Conservation (phyloP, 2,329 filamentous ascomycete genomes). For the Cladophialophora carrionii region DNA sequence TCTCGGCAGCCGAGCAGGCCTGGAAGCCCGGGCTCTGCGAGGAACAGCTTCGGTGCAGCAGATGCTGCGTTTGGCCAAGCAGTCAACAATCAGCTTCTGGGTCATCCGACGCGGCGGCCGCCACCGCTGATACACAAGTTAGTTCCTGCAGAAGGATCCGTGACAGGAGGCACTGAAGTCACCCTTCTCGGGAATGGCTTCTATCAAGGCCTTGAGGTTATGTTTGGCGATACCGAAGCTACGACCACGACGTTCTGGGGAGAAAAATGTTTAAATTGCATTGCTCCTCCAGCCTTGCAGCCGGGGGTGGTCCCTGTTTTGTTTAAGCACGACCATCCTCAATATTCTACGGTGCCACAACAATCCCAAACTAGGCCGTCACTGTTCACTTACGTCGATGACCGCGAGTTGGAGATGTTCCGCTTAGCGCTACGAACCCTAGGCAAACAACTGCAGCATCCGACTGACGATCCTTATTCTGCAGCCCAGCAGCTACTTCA, state of each 20-base stretch:
- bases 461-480: conserved; percentile 55
- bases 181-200: conserved; percentile 82
- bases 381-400: conserved; percentile 70
- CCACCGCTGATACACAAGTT: conserved; percentile 76
- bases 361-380: conserved; percentile 52
- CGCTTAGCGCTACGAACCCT: conserved; percentile 51
- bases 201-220: conserved; percentile 76
- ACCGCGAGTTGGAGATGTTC: conserved; percentile 54
- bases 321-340: conserved; percentile 61
- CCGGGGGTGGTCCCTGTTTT: conserved; percentile 72
- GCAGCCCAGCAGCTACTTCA: conserved; percentile 51
- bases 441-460: conserved; percentile 52
- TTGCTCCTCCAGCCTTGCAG: conserved; percentile 70
- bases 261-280: conserved; percentile 75
- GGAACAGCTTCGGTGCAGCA: conserved; percentile 50
- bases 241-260: conserved; percentile 81
- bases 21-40: conserved; percentile 66
- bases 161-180: conserved; percentile 82
- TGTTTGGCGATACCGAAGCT: conserved; percentile 73
- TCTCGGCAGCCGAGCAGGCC: conserved; percentile 76
- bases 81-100: conserved; percentile 39
- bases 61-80: conserved; percentile 41
- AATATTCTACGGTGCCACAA: conserved; percentile 51
- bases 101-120: conserved; percentile 54
- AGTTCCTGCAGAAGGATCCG: conserved; percentile 80